A percentile compares a stretch with the other conserved stretches of the same genome.
Conservation (phyloP, 768 basidiomycete genomes). For the Albatrellus ellisii region DNA sequence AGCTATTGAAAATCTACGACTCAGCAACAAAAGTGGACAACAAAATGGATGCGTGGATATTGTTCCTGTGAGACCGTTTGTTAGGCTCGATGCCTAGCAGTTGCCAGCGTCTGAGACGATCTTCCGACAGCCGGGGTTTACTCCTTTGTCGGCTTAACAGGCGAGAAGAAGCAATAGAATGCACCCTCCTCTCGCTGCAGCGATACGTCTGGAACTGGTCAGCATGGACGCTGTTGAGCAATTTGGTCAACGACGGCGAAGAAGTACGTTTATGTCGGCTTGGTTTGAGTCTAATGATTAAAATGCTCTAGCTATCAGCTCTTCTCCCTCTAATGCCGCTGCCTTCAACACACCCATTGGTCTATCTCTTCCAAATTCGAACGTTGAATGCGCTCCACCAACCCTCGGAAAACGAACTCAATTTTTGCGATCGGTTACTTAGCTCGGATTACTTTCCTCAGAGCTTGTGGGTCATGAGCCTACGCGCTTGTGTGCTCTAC, state of each 20-base stretch:
- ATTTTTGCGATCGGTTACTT: conserved; percentile 68
- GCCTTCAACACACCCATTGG: conserved; percentile 37
- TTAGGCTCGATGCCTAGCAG: conserved; percentile 1
- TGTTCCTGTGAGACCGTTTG: conserved; percentile 54
- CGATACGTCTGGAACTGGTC: conserved; percentile 15
- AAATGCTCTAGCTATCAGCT: conserved; percentile 25
- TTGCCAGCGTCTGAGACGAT: conserved; percentile 2
- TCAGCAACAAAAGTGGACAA: conserved; percentile 29
- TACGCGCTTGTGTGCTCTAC: conserved; percentile 78
- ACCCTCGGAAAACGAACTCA: conserved; percentile 76
- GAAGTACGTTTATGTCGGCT: conserved; percentile 6
- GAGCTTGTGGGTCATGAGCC: conserved; percentile 77
- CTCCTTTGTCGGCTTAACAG: conserved; percentile 70
- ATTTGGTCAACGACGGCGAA: conserved; percentile 12
- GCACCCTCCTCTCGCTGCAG: conserved; percentile 44
- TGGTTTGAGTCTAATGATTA: conserved; percentile 13
- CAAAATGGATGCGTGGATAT: conserved; percentile 63
- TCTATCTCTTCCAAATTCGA: conserved; percentile 75
- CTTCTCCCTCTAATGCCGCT: conserved; percentile 33
- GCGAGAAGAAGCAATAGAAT: conserved; percentile 80
- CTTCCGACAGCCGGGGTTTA: conserved; percentile 77
- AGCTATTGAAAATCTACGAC: conserved; percentile 44
- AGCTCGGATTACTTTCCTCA: conserved; percentile 60
- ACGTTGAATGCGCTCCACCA: conserved; percentile 83
- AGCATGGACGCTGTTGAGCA: conserved; percentile 8